These are phyloP conservation scores for Mucor piriformis DNA, from an alignment of 371 early-diverging fungal species.

Conservation along the genomic window DNA sequence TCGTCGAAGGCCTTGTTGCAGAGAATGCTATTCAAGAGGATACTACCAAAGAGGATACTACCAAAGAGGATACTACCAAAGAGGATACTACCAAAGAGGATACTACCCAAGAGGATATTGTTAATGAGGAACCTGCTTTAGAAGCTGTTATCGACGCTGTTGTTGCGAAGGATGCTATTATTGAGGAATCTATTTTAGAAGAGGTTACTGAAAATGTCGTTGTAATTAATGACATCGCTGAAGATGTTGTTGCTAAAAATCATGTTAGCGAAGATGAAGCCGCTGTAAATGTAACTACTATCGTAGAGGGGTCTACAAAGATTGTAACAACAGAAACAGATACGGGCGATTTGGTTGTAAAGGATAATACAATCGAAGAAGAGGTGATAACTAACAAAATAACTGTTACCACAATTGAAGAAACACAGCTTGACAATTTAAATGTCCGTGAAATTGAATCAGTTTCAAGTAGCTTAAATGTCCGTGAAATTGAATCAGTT, in stretches of 20 bases:
- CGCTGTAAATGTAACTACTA: no score
- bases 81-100: no score
- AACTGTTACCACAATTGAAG: neutral
- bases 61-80: no score
- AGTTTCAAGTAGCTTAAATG: no score
- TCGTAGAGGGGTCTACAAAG: no score
- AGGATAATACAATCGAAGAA: neutral
- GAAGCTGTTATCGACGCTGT: neutral
- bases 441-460: neutral
- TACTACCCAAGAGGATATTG: no score
- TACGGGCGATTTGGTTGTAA: neutral
- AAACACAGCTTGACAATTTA: slow-evolving; percentile 2
- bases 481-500: no score
- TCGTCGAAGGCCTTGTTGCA: neutral
- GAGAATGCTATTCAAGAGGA: neutral
- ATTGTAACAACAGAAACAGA: neutral
- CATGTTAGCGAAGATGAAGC: no score
- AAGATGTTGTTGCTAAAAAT: no score
- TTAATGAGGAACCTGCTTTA: no score
- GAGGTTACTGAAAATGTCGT: neutral
- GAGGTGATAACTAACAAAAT: neutral
- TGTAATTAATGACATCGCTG: no score
- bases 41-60: no score
- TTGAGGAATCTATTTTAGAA: neutral
- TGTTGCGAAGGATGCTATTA: neutral